Evolutionary conservation across 2,329 filamentous ascomycete species (phyloP), one percentile per base, ranked within the genome.

Genomic region (Ceratocystis huliohia): DNA sequence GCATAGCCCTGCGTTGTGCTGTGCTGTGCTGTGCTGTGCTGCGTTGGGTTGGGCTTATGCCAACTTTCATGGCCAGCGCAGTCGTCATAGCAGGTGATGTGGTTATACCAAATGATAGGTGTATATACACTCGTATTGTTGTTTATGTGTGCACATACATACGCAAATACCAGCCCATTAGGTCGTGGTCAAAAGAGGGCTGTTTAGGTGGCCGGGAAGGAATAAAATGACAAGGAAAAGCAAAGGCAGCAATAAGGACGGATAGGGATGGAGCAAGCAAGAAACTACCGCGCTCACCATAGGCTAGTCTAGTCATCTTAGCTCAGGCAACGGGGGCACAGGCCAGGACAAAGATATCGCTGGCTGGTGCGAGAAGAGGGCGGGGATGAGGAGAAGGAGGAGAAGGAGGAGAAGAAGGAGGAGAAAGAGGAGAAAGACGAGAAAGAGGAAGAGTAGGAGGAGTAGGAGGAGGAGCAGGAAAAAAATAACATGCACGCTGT

Each of bases 141-240:
- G 48, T 28, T 7, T 10, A 53, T 59, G 56, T 37, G 6, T 57
- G 53, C 5, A 57, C 17, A 30, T 37, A 37, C 33, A 30, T 59
- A 33, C n/a, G 28, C 17, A 30, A 13, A 25, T 33, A 57, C 53
- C 28, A 17, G 53, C 28, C 22, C 48, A 57, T 57, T 28, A 28
- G 28, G 53, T 33, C n/a, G 28, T 33, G 20, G 53, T 57, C 53
- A 15, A 41, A 41, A 41, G 53, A 57, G 10, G 25, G n/a, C 20
- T 28, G 53, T 33, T 57, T 33, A 25, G 25, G 53, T 57, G 53
- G 53, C 53, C 53, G 53, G 53, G 53, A 57, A 57, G 53, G 53
- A 57, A 57, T 6, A 57, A 7, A 10, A 25, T 33, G 22, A 28
- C 28, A n/a, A 57, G 53, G 53, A 57, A 57, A 25, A 33, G 25